Evolutionary conservation across 345 rosid genomes (phyloP).

Genomic region (Xanthoceras sorbifolium): DNA sequence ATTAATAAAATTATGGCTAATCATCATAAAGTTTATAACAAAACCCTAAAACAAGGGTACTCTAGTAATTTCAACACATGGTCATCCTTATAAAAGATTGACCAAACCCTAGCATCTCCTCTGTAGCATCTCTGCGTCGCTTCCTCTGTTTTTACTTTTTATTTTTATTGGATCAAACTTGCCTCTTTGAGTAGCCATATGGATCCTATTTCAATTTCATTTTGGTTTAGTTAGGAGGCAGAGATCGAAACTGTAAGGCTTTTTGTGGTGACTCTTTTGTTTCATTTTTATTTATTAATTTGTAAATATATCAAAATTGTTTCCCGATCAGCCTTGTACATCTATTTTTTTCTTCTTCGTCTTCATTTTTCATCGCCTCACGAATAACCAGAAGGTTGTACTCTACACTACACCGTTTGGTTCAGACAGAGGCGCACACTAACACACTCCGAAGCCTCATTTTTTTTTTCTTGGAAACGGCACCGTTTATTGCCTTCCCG

Average conservation of each 20-base stretch:
- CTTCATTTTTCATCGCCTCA: slow-evolving; percentile 17
- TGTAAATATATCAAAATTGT: neutral
- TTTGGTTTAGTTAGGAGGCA: slow-evolving; percentile 43
- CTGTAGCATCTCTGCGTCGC: neutral
- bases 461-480: neutral
- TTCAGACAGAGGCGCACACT: slow-evolving; percentile 42
- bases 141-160: neutral
- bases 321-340: slow-evolving; percentile 39
- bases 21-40: neutral
- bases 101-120: neutral
- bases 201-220: slow-evolving; percentile 13
- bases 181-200: slow-evolving; percentile 51
- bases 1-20: too few species aligned
- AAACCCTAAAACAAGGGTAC: neutral
- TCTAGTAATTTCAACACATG: neutral
- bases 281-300: neutral
- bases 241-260: slow-evolving; percentile 22
- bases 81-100: neutral
- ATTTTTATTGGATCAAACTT: neutral
- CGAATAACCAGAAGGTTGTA: slow-evolving; percentile 34
- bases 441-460: neutral
- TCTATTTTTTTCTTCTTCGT: neutral
- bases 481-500: neutral
- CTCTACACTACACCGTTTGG: slow-evolving; percentile 24
- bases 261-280: slow-evolving; percentile 30